Conservation (phyloP, 768 basidiomycete species). For the Atractiella rhizophila region DNA sequence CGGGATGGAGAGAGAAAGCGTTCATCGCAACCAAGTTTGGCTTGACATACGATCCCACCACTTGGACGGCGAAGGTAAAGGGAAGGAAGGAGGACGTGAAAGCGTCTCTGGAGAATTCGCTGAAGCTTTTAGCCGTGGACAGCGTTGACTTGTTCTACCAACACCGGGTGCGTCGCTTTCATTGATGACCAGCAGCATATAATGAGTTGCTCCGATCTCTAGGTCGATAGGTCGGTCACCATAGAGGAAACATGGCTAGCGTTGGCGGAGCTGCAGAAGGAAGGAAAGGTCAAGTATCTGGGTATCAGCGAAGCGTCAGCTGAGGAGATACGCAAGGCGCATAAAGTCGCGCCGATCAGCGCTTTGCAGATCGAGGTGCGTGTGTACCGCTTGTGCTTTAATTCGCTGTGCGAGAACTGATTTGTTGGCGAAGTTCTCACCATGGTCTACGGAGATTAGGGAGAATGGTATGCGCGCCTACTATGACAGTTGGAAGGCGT, state of each 20-base stretch:
- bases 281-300: conserved; percentile 1
- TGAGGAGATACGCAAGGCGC: neutral
- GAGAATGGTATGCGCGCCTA: conserved; percentile 17
- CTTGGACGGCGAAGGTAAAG: no score
- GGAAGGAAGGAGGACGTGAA: neutral
- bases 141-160: conserved; percentile 1
- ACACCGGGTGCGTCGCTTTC: neutral
- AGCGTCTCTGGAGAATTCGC: neutral
- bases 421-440: no score
- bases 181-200: neutral
- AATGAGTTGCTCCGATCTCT: neutral
- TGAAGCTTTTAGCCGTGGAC: neutral
- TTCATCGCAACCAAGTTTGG: neutral
- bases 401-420: no score
- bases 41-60: no score
- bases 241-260: neutral
- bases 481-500: no score
- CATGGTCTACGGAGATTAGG: neutral
- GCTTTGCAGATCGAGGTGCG: conserved; percentile 1
- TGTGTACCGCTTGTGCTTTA: no score
- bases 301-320: neutral
- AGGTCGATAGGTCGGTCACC: neutral
- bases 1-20: neutral
- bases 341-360: neutral
- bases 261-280: neutral